phyloP scores from a whole-genome alignment of 768 basidiomycete species.

The Lactarius akahatsu region DNA sequence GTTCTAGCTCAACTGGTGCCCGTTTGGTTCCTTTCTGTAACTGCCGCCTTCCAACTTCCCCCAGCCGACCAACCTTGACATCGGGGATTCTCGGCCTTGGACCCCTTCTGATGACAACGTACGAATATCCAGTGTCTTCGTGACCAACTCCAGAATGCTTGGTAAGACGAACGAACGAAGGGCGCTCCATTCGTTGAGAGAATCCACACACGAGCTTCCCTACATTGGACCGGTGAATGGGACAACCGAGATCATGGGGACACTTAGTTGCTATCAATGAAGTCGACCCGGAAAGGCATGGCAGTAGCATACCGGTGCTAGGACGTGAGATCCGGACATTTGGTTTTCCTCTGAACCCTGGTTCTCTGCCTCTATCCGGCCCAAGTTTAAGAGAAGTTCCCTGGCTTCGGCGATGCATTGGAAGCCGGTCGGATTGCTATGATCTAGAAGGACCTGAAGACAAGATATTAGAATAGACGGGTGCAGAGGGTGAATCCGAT shows the following conservation, averaged over 20 bases:
- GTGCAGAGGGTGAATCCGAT: conserved; percentile 22
- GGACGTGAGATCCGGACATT: conserved; percentile 68
- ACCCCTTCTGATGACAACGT: conserved; percentile 85
- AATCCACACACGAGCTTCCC: conserved; percentile 71
- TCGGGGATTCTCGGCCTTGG: conserved; percentile 49
- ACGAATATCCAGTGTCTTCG: conserved; percentile 87
- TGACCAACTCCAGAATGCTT: conserved; percentile 85
- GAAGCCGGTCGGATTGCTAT: conserved; percentile 74
- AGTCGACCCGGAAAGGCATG: conserved; percentile 12
- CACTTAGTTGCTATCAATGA: conserved; percentile 51
- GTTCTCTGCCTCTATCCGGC: conserved; percentile 57
- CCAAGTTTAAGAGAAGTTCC: conserved; percentile 64
- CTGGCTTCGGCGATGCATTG: conserved; percentile 75
- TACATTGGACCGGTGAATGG: conserved; percentile 60
- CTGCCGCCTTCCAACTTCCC: conserved; percentile 51
- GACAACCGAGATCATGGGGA: conserved; percentile 86
- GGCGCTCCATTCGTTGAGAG: conserved; percentile 83
- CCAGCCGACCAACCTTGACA: conserved; percentile 50
- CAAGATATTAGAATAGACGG: neutral
- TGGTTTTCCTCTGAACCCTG: conserved; percentile 39
- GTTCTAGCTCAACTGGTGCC: conserved; percentile 28
- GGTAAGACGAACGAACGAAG: conserved; percentile 79
- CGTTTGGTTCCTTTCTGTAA: conserved; percentile 36
- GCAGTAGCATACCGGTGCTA: conserved; percentile 70
- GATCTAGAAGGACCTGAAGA: conserved; percentile 79